These are phyloP conservation scores for Mycena capillaripes DNA, from an alignment of 768 basidiomycete species.

Conservation along the genomic window DNA sequence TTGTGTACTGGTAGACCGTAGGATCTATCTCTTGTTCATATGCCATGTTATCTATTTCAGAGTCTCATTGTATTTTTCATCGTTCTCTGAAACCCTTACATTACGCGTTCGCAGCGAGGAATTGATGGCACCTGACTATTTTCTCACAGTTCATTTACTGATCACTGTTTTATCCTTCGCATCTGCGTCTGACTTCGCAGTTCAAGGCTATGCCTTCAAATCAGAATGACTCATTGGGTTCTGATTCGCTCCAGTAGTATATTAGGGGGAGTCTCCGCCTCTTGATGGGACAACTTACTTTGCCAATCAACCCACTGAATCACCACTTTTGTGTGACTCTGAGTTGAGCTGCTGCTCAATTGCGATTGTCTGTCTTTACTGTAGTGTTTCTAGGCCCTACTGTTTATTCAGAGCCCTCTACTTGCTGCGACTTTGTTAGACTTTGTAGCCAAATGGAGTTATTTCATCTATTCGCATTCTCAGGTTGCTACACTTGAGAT, in stretches of 20 bases:
- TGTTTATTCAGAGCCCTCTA: not conserved
- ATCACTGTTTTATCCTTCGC: not conserved
- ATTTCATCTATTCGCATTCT: not conserved
- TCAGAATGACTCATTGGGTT: not conserved
- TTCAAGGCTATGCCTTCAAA: not conserved
- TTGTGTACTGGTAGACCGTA: no score
- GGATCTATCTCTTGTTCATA: no score
- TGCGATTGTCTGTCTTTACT: not conserved
- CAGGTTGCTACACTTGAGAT: slow-evolving; percentile 5
- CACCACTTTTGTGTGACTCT: not conserved
- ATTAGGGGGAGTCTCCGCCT: slow-evolving; percentile 5
- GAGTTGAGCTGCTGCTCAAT: not conserved
- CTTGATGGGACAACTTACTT: slow-evolving; percentile 4
- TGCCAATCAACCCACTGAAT: not conserved
- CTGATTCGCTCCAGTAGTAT: slow-evolving; percentile 4
- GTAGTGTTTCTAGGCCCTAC: not conserved
- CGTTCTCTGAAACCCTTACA: not conserved
- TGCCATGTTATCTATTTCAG: not conserved
- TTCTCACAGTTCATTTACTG: not conserved
- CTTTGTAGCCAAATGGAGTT: not conserved
- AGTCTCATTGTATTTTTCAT: slow-evolving; percentile 1
- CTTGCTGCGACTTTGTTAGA: not conserved
- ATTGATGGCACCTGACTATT: not conserved
- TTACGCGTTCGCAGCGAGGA: not conserved
- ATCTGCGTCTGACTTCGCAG: not conserved